phyloP scores from a whole-genome alignment of 306 rosid species.

The Cicer cuneatum region DNA sequence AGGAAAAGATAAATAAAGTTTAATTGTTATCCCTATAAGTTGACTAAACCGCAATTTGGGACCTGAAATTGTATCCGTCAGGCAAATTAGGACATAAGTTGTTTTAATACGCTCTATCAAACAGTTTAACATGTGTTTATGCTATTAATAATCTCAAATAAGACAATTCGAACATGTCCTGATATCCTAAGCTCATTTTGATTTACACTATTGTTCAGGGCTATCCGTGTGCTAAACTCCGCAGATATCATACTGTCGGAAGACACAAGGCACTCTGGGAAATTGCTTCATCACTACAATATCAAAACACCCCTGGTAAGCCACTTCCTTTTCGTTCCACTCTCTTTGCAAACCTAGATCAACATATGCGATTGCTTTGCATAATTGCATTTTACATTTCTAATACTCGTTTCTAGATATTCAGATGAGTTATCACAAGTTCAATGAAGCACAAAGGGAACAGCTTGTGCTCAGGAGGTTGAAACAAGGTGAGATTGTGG shows the following conservation, averaged over 20 bases:
- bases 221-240: constrained; percentile 76
- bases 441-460: constrained; percentile 87
- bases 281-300: constrained; percentile 78
- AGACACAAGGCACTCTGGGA: constrained; percentile 94
- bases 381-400: constrained; percentile 23
- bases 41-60: no score
- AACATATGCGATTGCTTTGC: neutral
- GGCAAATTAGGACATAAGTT: neutral
- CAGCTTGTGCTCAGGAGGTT: constrained; percentile 80
- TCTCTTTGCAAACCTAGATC: neutral
- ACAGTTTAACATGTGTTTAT: neutral
- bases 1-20: neutral
- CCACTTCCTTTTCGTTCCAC: neutral
- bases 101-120: neutral
- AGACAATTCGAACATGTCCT: neutral
- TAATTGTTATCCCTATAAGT: no score
- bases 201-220: constrained; percentile 52
- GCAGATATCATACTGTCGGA: constrained; percentile 88
- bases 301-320: constrained; percentile 89
- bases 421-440: constrained; percentile 96
- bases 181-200: neutral
- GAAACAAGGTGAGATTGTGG: constrained; percentile 86
- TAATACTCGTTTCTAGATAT: constrained; percentile 42
- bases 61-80: no score
- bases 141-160: neutral